Evolutionary conservation across 2,329 filamentous ascomycete genomes (phyloP).

Genomic region (Fonsecaea multimorphosa): DNA sequence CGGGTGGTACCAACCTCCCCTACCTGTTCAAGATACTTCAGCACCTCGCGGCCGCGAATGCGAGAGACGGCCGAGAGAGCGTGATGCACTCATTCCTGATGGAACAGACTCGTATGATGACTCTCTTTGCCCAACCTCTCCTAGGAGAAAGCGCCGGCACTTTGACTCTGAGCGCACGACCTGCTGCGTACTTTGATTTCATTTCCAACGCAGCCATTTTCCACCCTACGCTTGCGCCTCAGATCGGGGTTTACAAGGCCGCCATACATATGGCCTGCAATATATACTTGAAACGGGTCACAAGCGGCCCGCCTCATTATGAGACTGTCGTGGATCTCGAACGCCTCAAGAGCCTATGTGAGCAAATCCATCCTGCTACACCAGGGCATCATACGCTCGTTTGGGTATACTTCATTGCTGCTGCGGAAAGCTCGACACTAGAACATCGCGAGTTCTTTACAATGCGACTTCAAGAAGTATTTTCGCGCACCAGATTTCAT

Average conservation of each 20-base stretch:
- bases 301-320: slow-evolving; percentile 26
- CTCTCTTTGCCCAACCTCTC: slow-evolving; percentile 33
- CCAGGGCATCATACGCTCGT: slow-evolving; percentile 50
- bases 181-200: slow-evolving; percentile 25
- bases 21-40: slow-evolving; percentile 25
- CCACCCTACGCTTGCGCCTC: slow-evolving; percentile 11
- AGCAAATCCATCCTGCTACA: slow-evolving; percentile 40
- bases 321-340: slow-evolving; percentile 40
- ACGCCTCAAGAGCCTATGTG: slow-evolving; percentile 43
- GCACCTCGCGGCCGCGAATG: slow-evolving; percentile 21
- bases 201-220: slow-evolving; percentile 29
- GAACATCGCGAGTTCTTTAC: slow-evolving; percentile 48
- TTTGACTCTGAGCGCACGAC: slow-evolving; percentile 8
- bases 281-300: slow-evolving; percentile 39
- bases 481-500: slow-evolving; percentile 46
- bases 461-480: slow-evolving; percentile 41
- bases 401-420: slow-evolving; percentile 52
- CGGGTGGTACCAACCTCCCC: slow-evolving; percentile 31
- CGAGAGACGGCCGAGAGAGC: slow-evolving; percentile 10
- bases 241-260: slow-evolving; percentile 24
- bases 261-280: slow-evolving; percentile 39
- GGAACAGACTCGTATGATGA: slow-evolving; percentile 29
- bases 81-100: slow-evolving; percentile 27
- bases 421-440: slow-evolving; percentile 47
- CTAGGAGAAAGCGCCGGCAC: slow-evolving; percentile 29